Evolutionary conservation across 495 filamentous ascomycete genomes (phyloP), one percentile per base, ranked within the genome.

Genomic region (Aspergillus haitiensis): DNA sequence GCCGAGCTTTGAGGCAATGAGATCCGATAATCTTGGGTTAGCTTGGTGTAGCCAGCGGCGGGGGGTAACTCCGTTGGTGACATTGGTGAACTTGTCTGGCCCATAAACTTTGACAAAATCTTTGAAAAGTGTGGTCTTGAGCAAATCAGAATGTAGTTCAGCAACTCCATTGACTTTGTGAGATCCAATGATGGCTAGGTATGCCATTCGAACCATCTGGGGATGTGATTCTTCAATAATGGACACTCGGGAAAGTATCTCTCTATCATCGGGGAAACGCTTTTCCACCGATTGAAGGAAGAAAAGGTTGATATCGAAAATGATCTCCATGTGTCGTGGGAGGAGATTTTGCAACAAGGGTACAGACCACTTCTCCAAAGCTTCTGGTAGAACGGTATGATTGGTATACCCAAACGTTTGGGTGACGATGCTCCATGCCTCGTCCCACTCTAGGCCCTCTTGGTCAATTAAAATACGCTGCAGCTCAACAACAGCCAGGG

Each of bases 151-250:
- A 74, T 98, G 94, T 55, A 98, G 78, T 74, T 98, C 94, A 21
- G 94, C 94, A 32, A 98, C 94, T 67, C 94, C 94, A 67, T 98
- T 98, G 74, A 98, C 94, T 74, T 98, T 98, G 82, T 98, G 94
- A 21, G 94, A 98, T 33, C 95, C 94, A 67, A 98, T 93, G 61
- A 97, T 88, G 16, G 94, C 94, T 45, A 98, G 76, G 72, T 84
- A 93, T 0, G 95, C 94, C 94, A 98, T 98, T 66, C 93, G 88
- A 53, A 98, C 85, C 87, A 96, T 95, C 83, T 98, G 93, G n/a
- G 94, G 92, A 67, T 94, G 87, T 7, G 90, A 90, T 74, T 98
- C 94, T 74, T 98, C 94, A 55, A 98, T 97, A 65, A 98, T 93
- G 5, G 94, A 98, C 18, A 98, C 92, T 15, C 90, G 82, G 13